A percentile compares a stretch with the other conserved stretches of the same genome.
phyloP scores from a whole-genome alignment of 2,329 filamentous ascomycete species.

The Neonectria hederae region DNA sequence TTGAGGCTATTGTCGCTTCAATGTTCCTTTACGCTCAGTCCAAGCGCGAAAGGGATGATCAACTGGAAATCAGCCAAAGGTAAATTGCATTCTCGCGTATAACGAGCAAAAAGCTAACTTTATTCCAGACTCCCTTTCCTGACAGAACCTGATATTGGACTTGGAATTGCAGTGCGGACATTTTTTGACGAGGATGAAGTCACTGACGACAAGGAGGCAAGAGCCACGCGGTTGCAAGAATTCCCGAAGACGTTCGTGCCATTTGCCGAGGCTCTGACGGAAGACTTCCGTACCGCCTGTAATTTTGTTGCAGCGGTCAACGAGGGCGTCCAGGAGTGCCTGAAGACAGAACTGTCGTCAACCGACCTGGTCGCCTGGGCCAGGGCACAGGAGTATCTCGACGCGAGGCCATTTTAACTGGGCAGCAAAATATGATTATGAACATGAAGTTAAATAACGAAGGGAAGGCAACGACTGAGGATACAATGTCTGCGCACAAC shows the following conservation, averaged over 20 bases:
- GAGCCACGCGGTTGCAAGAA: conserved; percentile 55
- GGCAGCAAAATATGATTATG: conserved; percentile 30
- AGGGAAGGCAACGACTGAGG: conserved; percentile 22
- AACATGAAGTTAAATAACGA: conserved; percentile 32
- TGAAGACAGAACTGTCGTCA: conserved; percentile 57
- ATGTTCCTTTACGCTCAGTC: conserved; percentile 85
- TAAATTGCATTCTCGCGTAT: conserved; percentile 52
- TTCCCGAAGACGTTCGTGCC: conserved; percentile 67
- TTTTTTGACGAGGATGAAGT: conserved; percentile 78
- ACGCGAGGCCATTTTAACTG: conserved; percentile 52
- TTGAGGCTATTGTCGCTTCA: conserved; percentile 83
- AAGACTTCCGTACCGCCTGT: conserved; percentile 67
- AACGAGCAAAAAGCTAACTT: conserved; percentile 27
- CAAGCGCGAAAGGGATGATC: conserved; percentile 73
- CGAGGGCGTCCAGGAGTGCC: conserved; percentile 61
- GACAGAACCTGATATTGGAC: conserved; percentile 75
- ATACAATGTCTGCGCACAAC: conserved; percentile 30
- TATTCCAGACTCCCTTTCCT: conserved; percentile 69
- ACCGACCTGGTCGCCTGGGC: conserved; percentile 63
- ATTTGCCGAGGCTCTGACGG: conserved; percentile 65
- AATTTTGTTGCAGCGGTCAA: conserved; percentile 68
- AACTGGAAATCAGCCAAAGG: conserved; percentile 76
- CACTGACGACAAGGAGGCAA: conserved; percentile 60
- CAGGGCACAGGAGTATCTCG: conserved; percentile 64
- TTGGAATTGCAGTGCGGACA: conserved; percentile 83